Percentiles rank a stretch among this genome's conserved stretches.
Conservation (phyloP, 1,139 yeast species). For the Yamadazyma dendronema region DNA sequence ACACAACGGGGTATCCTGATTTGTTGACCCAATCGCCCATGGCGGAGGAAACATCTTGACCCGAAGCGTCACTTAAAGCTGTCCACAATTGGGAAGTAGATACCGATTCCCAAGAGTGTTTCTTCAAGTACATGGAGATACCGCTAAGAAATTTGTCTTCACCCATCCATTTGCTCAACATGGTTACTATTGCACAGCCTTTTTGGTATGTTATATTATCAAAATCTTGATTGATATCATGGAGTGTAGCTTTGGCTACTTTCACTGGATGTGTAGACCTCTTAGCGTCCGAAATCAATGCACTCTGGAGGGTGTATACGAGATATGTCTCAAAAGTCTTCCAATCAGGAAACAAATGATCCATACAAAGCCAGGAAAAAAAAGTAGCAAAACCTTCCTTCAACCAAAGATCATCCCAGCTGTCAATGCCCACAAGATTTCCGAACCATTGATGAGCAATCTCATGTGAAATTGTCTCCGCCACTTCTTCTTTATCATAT, state of each 20-base stretch:
- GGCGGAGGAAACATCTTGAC: constrained; percentile 62
- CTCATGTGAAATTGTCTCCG: constrained; percentile 58
- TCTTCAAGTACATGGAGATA: constrained; percentile 69
- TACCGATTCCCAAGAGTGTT: constrained; percentile 76
- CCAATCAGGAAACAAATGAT: constrained; percentile 54
- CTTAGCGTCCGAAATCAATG: constrained; percentile 49
- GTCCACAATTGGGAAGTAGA: constrained; percentile 78
- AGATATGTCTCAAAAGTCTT: constrained; percentile 51
- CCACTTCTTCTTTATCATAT: constrained; percentile 46
- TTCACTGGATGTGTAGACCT: constrained; percentile 56
- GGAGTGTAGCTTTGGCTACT: constrained; percentile 51
- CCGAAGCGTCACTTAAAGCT: constrained; percentile 71
- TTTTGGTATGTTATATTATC: constrained; percentile 68
- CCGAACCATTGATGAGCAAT: constrained; percentile 65
- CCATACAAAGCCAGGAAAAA: constrained; percentile 51
- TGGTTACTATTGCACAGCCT: constrained; percentile 74
- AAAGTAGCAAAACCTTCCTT: constrained; percentile 68
- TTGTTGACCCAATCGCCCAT: constrained; percentile 82
- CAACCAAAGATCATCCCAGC: constrained; percentile 63
- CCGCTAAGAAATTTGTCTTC: constrained; percentile 62
- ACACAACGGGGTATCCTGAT: constrained; percentile 77
- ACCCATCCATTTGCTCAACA: constrained; percentile 71
- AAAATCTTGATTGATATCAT: constrained; percentile 54
- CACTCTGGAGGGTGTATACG: constrained; percentile 46
- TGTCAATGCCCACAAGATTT: constrained; percentile 58